phyloP scores from a whole-genome alignment of 148 eudicot genomes.

The Cornus kousa region DNA sequence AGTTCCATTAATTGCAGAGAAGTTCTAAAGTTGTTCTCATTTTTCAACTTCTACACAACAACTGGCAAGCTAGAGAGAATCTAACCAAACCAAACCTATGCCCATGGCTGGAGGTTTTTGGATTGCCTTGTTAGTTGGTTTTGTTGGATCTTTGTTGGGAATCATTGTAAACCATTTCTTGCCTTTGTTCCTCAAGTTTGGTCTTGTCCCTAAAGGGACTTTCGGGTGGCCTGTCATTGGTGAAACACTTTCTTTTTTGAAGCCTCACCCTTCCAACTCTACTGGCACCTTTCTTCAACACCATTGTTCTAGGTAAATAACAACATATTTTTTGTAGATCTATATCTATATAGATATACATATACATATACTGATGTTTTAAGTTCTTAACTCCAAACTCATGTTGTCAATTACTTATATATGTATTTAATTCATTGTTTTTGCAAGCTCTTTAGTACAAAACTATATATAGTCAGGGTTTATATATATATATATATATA shows the following conservation, averaged over 20 bases:
- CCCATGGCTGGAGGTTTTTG: slow-evolving; percentile 20
- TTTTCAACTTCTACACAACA: neutral
- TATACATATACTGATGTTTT: too few relatives aligned
- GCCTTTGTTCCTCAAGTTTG: slow-evolving; percentile 38
- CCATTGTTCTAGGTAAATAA: slow-evolving; percentile 56
- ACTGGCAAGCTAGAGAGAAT: neutral
- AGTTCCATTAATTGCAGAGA: neutral
- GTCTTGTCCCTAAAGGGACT: slow-evolving; percentile 45
- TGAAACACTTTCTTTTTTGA: slow-evolving; percentile 55
- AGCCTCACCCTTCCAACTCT: slow-evolving; percentile 61
- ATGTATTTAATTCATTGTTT: neutral
- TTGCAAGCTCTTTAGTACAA: neutral
- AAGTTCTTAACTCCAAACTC: neutral
- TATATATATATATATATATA: too few relatives aligned
- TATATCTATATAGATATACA: too few relatives aligned
- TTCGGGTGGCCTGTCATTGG: slow-evolving; percentile 70
- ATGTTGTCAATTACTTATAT: neutral
- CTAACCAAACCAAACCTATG: neutral
- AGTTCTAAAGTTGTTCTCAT: neutral
- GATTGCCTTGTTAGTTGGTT: slow-evolving; percentile 13
- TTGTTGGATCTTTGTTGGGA: slow-evolving; percentile 30
- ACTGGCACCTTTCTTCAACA: slow-evolving; percentile 47
- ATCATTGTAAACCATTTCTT: slow-evolving; percentile 43
- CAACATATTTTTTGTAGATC: neutral
- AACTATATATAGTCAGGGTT: neutral